Conservation (phyloP, 495 filamentous ascomycete species). For the Penicillium bialowiezense region DNA sequence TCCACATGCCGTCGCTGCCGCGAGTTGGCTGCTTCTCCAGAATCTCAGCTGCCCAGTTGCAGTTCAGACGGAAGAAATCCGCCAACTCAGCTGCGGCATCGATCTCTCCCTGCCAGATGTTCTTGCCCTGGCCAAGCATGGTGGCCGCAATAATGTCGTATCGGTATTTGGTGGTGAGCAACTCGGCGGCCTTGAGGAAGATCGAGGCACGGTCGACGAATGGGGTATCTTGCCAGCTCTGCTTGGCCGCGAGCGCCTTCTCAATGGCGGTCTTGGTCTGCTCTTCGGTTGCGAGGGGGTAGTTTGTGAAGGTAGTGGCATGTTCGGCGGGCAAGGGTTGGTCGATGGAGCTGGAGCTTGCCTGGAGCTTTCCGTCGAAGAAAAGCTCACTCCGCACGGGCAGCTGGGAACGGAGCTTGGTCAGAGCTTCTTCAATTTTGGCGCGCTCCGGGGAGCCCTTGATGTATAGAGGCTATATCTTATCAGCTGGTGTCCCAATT, state of each 20-base stretch:
- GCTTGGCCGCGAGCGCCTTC: conserved; percentile 76
- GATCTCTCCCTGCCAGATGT: conserved; percentile 96
- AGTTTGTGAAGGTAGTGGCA: conserved; percentile 64
- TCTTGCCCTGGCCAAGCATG: conserved; percentile 95
- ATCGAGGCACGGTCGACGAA: conserved; percentile 88
- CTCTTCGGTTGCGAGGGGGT: conserved; percentile 66
- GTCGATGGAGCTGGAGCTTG: conserved; percentile 21
- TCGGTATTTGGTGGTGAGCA: conserved; percentile 84
- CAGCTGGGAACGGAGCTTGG: conserved; percentile 44
- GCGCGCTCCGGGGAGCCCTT: conserved; percentile 68
- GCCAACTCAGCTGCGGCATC: conserved; percentile 88
- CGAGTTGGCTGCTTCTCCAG: conserved; percentile 70
- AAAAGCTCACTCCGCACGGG: conserved; percentile 45
- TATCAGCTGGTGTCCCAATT: neutral
- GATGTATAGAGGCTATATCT: conserved; percentile 64
- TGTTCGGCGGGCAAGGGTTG: conserved; percentile 79
- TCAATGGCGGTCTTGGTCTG: conserved; percentile 74
- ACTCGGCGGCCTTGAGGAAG: conserved; percentile 91
- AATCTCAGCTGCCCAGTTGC: conserved; percentile 71
- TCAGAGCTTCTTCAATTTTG: conserved; percentile 62
- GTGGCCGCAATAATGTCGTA: conserved; percentile 92
- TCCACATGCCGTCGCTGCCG: conserved; percentile 64
- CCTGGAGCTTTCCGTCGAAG: conserved; percentile 56
- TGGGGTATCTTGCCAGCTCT: conserved; percentile 75
- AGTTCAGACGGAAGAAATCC: conserved; percentile 86